phyloP scores from a whole-genome alignment of 352 stramenopile genomes.

The Phytophthora brassicae region DNA sequence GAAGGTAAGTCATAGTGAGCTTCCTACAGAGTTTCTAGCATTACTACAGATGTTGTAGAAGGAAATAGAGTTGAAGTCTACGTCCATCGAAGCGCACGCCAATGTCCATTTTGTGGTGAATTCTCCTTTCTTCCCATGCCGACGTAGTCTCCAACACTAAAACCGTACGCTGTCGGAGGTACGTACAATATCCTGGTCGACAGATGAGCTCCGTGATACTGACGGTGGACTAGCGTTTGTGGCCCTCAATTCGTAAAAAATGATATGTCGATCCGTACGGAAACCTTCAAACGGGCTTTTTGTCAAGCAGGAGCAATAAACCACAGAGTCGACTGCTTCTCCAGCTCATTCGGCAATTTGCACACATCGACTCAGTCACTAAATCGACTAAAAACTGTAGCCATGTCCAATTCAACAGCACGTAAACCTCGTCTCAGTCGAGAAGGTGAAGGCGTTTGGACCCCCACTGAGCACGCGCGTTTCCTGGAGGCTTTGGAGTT shows the following conservation, averaged over 20 bases:
- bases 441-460: conserved; percentile 46
- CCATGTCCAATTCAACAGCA: conserved; percentile 1
- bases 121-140: background rate
- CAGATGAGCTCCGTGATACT: conserved; percentile 9
- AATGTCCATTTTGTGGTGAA: background rate
- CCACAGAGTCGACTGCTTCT: background rate
- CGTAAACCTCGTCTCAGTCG: conserved; percentile 35
- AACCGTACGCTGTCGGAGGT: background rate
- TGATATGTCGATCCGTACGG: conserved; percentile 17
- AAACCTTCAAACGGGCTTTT: conserved; percentile 8
- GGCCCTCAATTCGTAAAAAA: too few species aligned
- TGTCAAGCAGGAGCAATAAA: background rate
- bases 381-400: conserved; percentile 1
- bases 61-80: background rate
- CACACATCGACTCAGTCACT: background rate
- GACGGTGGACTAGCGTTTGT: too few species aligned
- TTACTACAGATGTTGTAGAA: background rate
- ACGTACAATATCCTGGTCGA: too few species aligned
- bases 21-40: too few species aligned
- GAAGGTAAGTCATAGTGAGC: too few species aligned
- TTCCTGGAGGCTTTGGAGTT: conserved; percentile 51
- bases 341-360: conserved; percentile 19
- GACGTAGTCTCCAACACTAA: background rate
- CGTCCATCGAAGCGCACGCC: background rate
- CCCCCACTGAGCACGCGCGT: conserved; percentile 38